Percentiles rank a stretch among this genome's conserved stretches.
These are phyloP conservation scores for Barnettozyma sucrosica DNA, from an alignment of 805 yeast genomes.

Conservation along the genomic window DNA sequence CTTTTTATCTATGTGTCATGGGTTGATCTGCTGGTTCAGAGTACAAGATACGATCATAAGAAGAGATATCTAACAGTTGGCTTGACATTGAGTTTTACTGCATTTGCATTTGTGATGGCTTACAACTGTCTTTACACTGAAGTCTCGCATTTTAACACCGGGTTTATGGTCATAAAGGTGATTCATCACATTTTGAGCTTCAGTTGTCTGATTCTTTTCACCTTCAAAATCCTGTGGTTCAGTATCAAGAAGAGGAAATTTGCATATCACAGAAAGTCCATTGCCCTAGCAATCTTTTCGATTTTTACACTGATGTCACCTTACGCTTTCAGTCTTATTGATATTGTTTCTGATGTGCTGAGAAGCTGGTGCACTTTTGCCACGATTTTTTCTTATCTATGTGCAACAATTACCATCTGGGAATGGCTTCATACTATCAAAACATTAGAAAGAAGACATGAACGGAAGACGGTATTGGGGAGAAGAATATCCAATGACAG, in stretches of 20 bases:
- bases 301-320: constrained; percentile 36
- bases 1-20: constrained; percentile 48
- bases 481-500: constrained; percentile 47
- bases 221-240: constrained; percentile 34
- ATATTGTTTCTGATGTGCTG: constrained; percentile 33
- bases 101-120: constrained; percentile 24
- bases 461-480: constrained; percentile 56
- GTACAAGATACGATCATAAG: constrained; percentile 29
- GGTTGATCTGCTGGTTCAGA: constrained; percentile 43
- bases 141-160: constrained; percentile 1
- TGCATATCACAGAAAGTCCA: constrained; percentile 39
- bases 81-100: constrained; percentile 25
- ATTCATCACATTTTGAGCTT: constrained; percentile 28
- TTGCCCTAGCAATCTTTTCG: constrained; percentile 45
- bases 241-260: constrained; percentile 34
- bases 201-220: constrained; percentile 26
- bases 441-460: constrained; percentile 42
- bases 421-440: constrained; percentile 60
- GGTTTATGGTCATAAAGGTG: constrained; percentile 20
- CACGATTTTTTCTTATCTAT: constrained; percentile 41
- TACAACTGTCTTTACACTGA: constrained; percentile 12
- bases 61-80: constrained; percentile 30
- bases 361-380: constrained; percentile 46
- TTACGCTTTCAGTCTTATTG: constrained; percentile 31
- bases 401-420: constrained; percentile 52